phyloP scores from a whole-genome alignment of 352 stramenopile species.

The Phytophthora kernoviae region DNA sequence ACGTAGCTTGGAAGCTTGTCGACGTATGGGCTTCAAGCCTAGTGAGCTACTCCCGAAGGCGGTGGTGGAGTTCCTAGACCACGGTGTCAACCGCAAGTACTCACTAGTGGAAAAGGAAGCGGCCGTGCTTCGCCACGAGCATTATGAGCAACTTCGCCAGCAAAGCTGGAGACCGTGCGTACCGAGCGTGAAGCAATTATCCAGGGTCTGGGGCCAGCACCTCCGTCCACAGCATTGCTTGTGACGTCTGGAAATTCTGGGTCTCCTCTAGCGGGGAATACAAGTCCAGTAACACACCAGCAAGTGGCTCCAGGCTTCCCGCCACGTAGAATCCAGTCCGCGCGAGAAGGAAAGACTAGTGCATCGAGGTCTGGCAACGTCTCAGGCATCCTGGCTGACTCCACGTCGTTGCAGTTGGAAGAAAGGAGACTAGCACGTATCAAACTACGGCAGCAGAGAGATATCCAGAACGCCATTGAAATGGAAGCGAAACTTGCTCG shows the following conservation, averaged over 20 bases:
- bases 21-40: constrained; percentile 66
- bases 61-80: constrained; percentile 59
- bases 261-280: constrained; percentile 11
- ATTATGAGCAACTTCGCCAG: constrained; percentile 71
- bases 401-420: constrained; percentile 69
- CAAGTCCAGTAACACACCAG: constrained; percentile 19
- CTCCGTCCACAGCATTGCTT: constrained; percentile 32
- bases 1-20: constrained; percentile 72
- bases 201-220: constrained; percentile 32
- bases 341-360: constrained; percentile 21
- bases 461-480: constrained; percentile 78
- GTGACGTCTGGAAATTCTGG: constrained; percentile 8
- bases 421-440: constrained; percentile 66
- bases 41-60: constrained; percentile 67
- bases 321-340: constrained; percentile 30
- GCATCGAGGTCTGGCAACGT: constrained; percentile 1
- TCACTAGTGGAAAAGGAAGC: constrained; percentile 76
- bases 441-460: constrained; percentile 71
- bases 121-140: constrained; percentile 67
- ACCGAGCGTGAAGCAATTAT: constrained; percentile 62
- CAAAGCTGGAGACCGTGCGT: constrained; percentile 59
- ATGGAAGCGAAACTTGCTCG: constrained; percentile 77
- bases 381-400: constrained; percentile 28
- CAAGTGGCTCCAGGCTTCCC: constrained; percentile 31
- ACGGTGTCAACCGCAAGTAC: constrained; percentile 51